Evolutionary conservation across 2,329 filamentous ascomycete species (phyloP), one percentile per base, ranked within the genome.

Genomic region (Fusarium napiforme): DNA sequence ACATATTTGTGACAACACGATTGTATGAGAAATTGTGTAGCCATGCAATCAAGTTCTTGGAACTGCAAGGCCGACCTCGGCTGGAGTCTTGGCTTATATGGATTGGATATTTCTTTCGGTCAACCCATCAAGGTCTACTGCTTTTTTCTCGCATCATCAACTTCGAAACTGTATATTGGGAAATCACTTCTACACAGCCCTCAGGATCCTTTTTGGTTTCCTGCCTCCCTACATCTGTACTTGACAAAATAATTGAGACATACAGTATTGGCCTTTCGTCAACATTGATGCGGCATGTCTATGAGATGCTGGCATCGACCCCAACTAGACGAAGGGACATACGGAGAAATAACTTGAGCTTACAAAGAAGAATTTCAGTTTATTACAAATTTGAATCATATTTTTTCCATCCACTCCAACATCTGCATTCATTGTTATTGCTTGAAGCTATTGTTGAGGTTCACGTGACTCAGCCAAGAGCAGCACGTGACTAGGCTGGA

Each of bases 401-500:
- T 34, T 11, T 34, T 12, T 9, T 15, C 5, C 19, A 14, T 26
- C 36, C 5, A 32, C 32, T 58, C 18, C 7, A 14, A 14, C 15
- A 47, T 32, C 26, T 5, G 23, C 23, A 23, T 23, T 23, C 23
- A 23, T 23, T 23, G 30, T 10, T 15, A 7, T 16, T 53, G 50
- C 2, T 39, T 5, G 23, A 16, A 26, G 32, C 12, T 6, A 21
- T 3, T 30, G 28, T 18, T 10, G 32, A 6, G 2, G 11, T 2
- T 7, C 77, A 78, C 77, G 77, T 78, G 77, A 69, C 36, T 2
- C 1, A 10, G 0, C n/a, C 23, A 18, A 5, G 26, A 42, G 5
- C 1, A 6, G 1, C 80, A 82, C 81, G 81, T 82, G 81, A 80
- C 63, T 67, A 14, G 37, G 57, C 63, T 64, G 40, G 52, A 72